Evolutionary conservation across 108 stramenopile genomes (phyloP), one percentile per base, ranked within the genome.

Genomic region (Nannochloropsis salina): DNA sequence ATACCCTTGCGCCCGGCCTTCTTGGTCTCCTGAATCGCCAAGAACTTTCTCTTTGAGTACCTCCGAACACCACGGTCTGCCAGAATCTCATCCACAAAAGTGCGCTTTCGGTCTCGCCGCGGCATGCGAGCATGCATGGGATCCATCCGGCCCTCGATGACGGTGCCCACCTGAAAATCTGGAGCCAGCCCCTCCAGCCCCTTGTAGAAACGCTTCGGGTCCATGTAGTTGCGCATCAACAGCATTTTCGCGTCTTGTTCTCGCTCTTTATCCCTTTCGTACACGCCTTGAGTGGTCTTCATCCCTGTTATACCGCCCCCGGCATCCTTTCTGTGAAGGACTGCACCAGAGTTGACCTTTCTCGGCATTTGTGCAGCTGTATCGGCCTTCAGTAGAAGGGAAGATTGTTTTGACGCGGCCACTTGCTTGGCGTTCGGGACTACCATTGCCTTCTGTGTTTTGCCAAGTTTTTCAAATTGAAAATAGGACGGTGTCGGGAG

Each of bases 131-230:
- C 91, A 0, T 94, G 93, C 87, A 92, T 95, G 84, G 87, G 95
- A 85, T 98, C 97, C 8, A 92, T 41, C 6, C 92, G 84, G 40
- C 95, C 95, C 91, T 96, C 96, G 84, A 96, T 93, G 9, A 97
- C 96, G 11, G 97, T 98, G 10, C 97, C 97, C 9, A 94, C 87
- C 84, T 94, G 93, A 40, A 92, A 74, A 44, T 94, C 90, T 1
- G 91, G 84, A 44, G 87, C 44, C 31, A 90, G 90, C 9, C 80
- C 86, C 88, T 97, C 96, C 10, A 94, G 83, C 8, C 93, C 92
- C 89, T 98, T 98, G 95, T 98, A 98, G 86, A 98, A 98, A 44
- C 94, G 94, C 89, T 97, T 98, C 12, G 97, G 96, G 87, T 98
- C 96, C 86, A 98, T 86, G 84, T 96, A 98, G 84, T 93, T 94